Percentiles rank a stretch among this genome's conserved stretches.
phyloP scores from a whole-genome alignment of 106 monocot species.

The Dendrobium catenatum region DNA sequence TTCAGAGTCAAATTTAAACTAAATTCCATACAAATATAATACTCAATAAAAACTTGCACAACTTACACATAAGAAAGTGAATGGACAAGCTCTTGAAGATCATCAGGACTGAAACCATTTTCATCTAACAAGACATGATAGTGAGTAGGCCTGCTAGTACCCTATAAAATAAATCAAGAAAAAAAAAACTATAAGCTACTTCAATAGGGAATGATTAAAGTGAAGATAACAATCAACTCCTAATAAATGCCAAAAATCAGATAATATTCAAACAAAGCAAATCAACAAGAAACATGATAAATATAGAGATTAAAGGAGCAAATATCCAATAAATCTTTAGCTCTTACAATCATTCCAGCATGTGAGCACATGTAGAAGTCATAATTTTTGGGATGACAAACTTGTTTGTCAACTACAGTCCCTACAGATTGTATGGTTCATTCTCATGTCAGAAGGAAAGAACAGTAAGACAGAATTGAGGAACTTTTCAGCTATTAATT shows the following conservation, averaged over 20 bases:
- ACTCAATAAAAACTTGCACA: neutral
- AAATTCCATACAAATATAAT: neutral
- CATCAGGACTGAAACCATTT: conserved; percentile 65
- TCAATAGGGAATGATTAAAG: neutral
- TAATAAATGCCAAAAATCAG: neutral
- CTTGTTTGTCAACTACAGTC: conserved; percentile 79
- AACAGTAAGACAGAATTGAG: neutral
- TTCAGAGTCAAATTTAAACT: neutral
- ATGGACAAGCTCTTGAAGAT: conserved; percentile 87
- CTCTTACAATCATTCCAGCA: conserved; percentile 90
- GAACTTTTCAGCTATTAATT: neutral
- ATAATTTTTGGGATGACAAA: conserved; percentile 89
- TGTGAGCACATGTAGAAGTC: conserved; percentile 98
- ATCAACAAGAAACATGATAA: neutral
- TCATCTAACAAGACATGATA: conserved; percentile 87
- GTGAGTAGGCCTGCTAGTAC: conserved; percentile 86
- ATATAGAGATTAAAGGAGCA: neutral
- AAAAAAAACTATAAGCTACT: neutral
- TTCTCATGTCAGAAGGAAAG: neutral
- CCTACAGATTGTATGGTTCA: conserved; percentile 27
- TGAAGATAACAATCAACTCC: neutral
- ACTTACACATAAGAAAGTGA: conserved; percentile 97
- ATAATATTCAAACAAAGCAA: neutral
- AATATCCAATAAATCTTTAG: neutral
- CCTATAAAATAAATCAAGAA: conserved; percentile 26